phyloP scores from a whole-genome alignment of 768 basidiomycete genomes.

The Agaricus sinodeliciosus region DNA sequence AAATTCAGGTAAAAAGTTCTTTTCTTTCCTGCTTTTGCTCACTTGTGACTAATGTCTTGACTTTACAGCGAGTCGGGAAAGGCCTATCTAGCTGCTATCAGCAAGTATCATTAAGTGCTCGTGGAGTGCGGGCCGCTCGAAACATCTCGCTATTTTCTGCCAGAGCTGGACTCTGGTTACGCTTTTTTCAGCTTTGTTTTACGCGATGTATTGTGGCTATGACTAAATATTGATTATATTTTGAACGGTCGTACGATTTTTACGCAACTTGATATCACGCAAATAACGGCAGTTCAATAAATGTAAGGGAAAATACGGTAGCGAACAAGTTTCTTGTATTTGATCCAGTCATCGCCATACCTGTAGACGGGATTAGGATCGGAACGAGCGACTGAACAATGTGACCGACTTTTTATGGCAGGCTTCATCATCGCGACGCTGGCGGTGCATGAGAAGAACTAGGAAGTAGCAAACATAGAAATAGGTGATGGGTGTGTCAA shows the following conservation, averaged over 20 bases:
- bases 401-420: conserved; percentile 76
- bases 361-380: conserved; percentile 28
- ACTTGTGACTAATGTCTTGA: neutral
- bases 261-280: neutral
- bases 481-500: conserved; percentile 90
- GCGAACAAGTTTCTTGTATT: conserved; percentile 81
- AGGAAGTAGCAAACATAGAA: conserved; percentile 90
- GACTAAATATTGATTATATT: no score
- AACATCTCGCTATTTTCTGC: neutral
- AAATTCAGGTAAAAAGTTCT: conserved; percentile 27
- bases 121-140: neutral
- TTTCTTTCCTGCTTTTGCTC: neutral
- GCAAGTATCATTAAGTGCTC: conserved; percentile 25
- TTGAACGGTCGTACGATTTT: no score
- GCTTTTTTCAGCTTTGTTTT: no score
- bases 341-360: conserved; percentile 92
- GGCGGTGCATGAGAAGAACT: conserved; percentile 85
- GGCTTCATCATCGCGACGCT: conserved; percentile 85
- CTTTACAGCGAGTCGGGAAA: conserved; percentile 30
- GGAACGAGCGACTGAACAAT: neutral
- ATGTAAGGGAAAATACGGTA: conserved; percentile 83
- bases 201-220: no score
- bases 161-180: no score
- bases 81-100: conserved; percentile 33
- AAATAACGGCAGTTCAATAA: conserved; percentile 39